Percentiles rank a stretch among this genome's conserved stretches.
Conservation (phyloP, 2,329 filamentous ascomycete species). For the Ilyonectria sp. region DNA sequence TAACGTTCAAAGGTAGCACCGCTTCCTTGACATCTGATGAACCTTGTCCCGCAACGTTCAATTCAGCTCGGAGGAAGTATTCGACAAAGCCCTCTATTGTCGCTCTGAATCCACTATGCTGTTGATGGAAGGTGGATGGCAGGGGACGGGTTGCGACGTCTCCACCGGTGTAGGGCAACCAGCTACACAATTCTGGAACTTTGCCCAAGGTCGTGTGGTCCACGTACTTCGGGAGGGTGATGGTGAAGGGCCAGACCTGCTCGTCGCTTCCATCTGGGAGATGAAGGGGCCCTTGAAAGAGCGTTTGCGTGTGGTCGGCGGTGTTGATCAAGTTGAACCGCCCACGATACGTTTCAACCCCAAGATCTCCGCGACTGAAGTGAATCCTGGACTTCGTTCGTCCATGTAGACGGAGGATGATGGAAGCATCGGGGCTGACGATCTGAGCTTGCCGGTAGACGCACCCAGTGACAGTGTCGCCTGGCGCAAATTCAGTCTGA, state of each 20-base stretch:
- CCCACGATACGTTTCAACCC: slow-evolving; percentile 37
- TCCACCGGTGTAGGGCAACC: neutral
- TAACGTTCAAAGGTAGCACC: slow-evolving; percentile 43
- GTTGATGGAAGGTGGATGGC: slow-evolving; percentile 20
- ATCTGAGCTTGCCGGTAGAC: slow-evolving; percentile 40
- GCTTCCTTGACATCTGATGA: slow-evolving; percentile 28
- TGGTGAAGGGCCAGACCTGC: slow-evolving; percentile 48
- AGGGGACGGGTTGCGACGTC: slow-evolving; percentile 12
- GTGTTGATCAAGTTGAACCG: slow-evolving; percentile 47
- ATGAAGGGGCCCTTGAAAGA: slow-evolving; percentile 47
- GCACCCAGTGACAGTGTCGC: slow-evolving; percentile 48
- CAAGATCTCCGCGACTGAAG: slow-evolving; percentile 24
- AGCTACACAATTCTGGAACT: neutral
- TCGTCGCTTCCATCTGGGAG: slow-evolving; percentile 29
- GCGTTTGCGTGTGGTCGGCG: slow-evolving; percentile 10
- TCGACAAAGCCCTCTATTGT: slow-evolving; percentile 40
- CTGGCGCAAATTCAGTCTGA: slow-evolving; percentile 32
- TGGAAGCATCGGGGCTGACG: slow-evolving; percentile 37
- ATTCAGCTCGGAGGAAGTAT: slow-evolving; percentile 52
- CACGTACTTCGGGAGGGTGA: slow-evolving; percentile 46
- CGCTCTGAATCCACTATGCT: neutral
- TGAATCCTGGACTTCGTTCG: slow-evolving; percentile 47
- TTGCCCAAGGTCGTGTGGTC: neutral
- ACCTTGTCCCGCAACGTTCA: slow-evolving; percentile 31
- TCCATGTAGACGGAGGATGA: slow-evolving; percentile 46